Base-by-base conservation (phyloP, 768 basidiomycete species). In the Xerocomellus dryophilus region DNA sequence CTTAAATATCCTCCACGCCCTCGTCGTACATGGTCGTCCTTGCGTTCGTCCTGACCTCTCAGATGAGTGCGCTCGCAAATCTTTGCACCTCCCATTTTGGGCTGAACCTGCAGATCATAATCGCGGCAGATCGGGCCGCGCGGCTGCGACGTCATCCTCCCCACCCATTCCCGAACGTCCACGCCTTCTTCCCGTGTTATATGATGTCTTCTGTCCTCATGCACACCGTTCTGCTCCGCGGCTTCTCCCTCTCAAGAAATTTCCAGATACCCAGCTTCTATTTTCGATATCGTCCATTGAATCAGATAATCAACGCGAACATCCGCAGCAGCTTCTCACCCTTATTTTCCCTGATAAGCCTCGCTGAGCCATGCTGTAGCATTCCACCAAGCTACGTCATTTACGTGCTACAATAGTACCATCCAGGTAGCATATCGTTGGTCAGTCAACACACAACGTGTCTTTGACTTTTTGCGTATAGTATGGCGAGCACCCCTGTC, bases 71-170 rank as follows among this genome's bases (percentile, higher is more conserved):
- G 18, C n/a, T 43, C 40, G 12, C 34, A 40, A 47, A 52, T 54
- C 46, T 31, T 6, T 47, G 12, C 45, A 41, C 21, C 45, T 64
- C 44, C 67, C 65, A 12, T 54, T 63, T 67, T 53, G 25, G 67
- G 58, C 29, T 17, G 27, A 9, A 9, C 27, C 9, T 29, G 65
- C 50, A 67, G 56, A 68, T 68, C 66, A 43, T n/a, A n/a, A n/a
- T 52, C 51, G 12, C 61, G 61, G 8, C 36, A 17, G 8, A 15
- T 14, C 23, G 23, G 23, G 25, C 25, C 45, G 38, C 20, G 46
- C 43, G n/a, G 17, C 25, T 11, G 20, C 53, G 46, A 59, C 63
- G 62, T 64, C 63, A 66, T 54, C 11, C 32, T 20, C 34, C 20
- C 56, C 54, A 47, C 62, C 39, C 47, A 47, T 25, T 20, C 57